Conservation (phyloP, 371 early-diverging fungal species). For the Basidiobolus meristosporus region DNA sequence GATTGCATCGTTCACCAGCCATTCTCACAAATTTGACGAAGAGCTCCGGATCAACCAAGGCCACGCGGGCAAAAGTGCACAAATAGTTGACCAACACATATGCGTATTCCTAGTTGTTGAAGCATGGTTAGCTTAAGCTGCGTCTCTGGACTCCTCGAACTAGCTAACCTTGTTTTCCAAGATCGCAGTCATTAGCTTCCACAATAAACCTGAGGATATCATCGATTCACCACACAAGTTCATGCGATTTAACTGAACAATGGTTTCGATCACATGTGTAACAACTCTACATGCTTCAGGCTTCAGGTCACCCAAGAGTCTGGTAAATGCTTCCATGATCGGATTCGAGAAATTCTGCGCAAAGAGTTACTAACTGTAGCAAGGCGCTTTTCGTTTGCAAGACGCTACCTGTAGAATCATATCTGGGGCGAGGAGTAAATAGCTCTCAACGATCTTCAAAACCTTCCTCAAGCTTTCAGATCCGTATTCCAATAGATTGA, state of each 20-base stretch:
- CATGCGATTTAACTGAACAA: too few relatives aligned
- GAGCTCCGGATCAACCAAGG: slow-evolving; percentile 28
- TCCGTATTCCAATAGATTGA: slow-evolving; percentile 45
- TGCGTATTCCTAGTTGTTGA: slow-evolving; percentile 20
- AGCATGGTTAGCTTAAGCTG: background rate
- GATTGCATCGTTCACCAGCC: slow-evolving; percentile 21
- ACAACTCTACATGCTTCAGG: too few relatives aligned
- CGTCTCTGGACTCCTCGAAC: background rate
- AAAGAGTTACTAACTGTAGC: background rate
- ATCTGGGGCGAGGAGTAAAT: slow-evolving; percentile 42
- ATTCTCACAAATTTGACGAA: slow-evolving; percentile 19
- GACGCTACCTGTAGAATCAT: slow-evolving; percentile 18
- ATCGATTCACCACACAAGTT: too few relatives aligned
- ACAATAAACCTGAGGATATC: too few relatives aligned
- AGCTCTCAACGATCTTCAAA: slow-evolving; percentile 60
- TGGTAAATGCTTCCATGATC: too few relatives aligned
- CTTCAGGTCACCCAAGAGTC: too few relatives aligned
- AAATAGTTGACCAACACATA: slow-evolving; percentile 42
- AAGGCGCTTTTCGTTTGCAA: background rate
- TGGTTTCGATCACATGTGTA: too few relatives aligned
- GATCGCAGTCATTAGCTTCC: too few relatives aligned
- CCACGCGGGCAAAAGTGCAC: slow-evolving; percentile 35
- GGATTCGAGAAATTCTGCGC: too few relatives aligned
- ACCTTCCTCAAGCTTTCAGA: slow-evolving; percentile 52
- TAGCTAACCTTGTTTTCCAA: too few relatives aligned